Evolutionary conservation across 2,329 filamentous ascomycete genomes (phyloP).

Genomic region (Fusarium sp.): DNA sequence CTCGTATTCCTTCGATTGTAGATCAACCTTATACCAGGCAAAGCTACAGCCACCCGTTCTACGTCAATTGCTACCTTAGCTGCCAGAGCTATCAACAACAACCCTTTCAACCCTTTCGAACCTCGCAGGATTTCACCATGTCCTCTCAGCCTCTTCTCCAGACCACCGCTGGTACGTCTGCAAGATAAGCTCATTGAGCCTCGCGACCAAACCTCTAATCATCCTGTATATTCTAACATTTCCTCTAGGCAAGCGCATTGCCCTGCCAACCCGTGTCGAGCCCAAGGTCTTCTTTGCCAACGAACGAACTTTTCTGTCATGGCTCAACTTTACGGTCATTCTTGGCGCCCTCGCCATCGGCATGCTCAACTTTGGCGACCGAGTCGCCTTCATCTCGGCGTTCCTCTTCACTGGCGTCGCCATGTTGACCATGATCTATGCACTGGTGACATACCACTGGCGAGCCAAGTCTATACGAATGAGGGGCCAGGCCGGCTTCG

Average conservation of each 20-base stretch:
- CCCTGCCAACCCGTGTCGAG: conserved; percentile 96
- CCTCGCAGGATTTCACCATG: conserved; percentile 69
- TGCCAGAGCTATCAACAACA: conserved; percentile 22
- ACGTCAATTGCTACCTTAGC: conserved; percentile 10
- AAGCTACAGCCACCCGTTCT: not conserved
- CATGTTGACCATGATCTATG: conserved; percentile 96
- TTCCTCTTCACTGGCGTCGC: conserved; percentile 95
- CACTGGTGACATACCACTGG: conserved; percentile 97
- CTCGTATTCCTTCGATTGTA: not conserved
- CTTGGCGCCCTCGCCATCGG: conserved; percentile 96
- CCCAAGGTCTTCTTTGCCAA: conserved; percentile 99
- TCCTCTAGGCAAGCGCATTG: conserved; percentile 92
- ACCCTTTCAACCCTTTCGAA: conserved; percentile 26
- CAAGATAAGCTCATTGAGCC: conserved; percentile 51
- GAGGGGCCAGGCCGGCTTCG: conserved; percentile 94
- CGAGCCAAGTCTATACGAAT: conserved; percentile 91
- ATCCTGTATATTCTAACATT: conserved; percentile 32
- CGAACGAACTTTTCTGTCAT: conserved; percentile 98
- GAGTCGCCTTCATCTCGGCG: conserved; percentile 92
- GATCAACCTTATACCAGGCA: not conserved
- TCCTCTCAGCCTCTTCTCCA: conserved; percentile 97
- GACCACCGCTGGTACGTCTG: conserved; percentile 83
- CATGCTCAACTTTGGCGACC: conserved; percentile 98
- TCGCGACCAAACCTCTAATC: not conserved
- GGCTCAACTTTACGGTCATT: conserved; percentile 99